Conservation (phyloP, 768 basidiomycete species). For the Tubosaeta brunneosetosa region DNA sequence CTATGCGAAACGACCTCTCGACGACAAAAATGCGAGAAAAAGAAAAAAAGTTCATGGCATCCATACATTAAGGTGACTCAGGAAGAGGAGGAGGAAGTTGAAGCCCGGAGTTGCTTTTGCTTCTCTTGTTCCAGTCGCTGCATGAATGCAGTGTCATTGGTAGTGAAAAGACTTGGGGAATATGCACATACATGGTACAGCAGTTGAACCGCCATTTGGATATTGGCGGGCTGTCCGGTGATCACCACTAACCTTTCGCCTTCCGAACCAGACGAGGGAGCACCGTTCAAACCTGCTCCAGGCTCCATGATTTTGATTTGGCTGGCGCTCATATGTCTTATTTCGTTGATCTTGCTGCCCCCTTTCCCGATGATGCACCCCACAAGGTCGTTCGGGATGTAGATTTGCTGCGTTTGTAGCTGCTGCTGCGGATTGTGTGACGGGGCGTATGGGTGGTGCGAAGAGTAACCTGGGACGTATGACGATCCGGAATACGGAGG, state of each 20-base stretch:
- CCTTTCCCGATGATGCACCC: constrained; percentile 98
- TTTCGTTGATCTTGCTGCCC: constrained; percentile 98
- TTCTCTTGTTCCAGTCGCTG: constrained; percentile 88
- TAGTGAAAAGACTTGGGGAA: background rate
- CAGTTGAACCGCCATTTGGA: constrained; percentile 93
- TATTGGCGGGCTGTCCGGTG: constrained; percentile 90
- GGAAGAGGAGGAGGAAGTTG: constrained; percentile 27
- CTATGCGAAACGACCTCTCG: background rate
- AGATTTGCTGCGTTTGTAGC: constrained; percentile 95
- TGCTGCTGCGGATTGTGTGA: constrained; percentile 63
- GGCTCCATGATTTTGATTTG: constrained; percentile 99
- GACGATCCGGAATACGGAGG: constrained; percentile 51
- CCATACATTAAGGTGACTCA: constrained; percentile 12
- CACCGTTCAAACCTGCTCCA: constrained; percentile 73
- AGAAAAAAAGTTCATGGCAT: background rate
- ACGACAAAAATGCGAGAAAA: background rate
- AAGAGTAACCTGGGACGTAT: constrained; percentile 64
- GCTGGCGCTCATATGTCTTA: constrained; percentile 90
- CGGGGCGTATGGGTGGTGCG: constrained; percentile 41
- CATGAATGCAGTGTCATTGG: constrained; percentile 6
- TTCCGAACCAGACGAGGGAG: constrained; percentile 69
- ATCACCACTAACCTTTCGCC: constrained; percentile 94
- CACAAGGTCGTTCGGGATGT: constrained; percentile 95
- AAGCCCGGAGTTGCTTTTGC: constrained; percentile 65
- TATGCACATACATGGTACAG: constrained; percentile 68